These are phyloP conservation scores for Colletotrichum falcatum DNA, from an alignment of 2,329 filamentous ascomycete genomes.

Conservation along the genomic window DNA sequence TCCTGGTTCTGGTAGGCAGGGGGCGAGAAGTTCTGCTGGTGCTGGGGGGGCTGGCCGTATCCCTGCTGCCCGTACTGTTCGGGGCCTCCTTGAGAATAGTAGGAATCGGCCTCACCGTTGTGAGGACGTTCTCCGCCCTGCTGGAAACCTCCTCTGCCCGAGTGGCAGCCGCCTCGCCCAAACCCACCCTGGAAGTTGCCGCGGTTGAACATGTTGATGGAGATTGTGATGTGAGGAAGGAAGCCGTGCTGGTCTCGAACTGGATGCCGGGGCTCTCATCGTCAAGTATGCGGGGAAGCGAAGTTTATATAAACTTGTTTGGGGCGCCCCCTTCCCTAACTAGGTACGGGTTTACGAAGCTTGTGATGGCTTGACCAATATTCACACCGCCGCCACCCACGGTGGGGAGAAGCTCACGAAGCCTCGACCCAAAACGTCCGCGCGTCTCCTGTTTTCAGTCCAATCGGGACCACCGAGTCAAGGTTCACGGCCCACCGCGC, in stretches of 20 bases:
- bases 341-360: conserved; percentile 29
- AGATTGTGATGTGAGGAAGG: neutral
- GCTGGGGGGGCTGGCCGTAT: conserved; percentile 32
- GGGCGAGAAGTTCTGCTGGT: conserved; percentile 32
- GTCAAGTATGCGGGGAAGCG: conserved; percentile 29
- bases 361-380: conserved; percentile 32
- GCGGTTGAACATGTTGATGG: conserved; percentile 31
- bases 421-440: conserved; percentile 36
- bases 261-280: neutral
- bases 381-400: conserved; percentile 39
- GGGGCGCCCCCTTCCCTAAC: no score
- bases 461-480: conserved; percentile 40
- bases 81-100: conserved; percentile 26
- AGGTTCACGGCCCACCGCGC: conserved; percentile 37
- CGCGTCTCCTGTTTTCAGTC: conserved; percentile 35
- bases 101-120: conserved; percentile 31
- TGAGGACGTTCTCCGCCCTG: conserved; percentile 23
- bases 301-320: conserved; percentile 35
- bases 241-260: conserved; percentile 1
- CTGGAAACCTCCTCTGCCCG: conserved; percentile 8
- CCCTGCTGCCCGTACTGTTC: conserved; percentile 25
- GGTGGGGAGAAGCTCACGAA: conserved; percentile 38
- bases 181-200: conserved; percentile 23
- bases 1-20: conserved; percentile 34
- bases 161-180: conserved; percentile 19